A percentile compares a stretch with the other conserved stretches of the same genome.
These are phyloP conservation scores for Echria macrotheca DNA, from an alignment of 495 filamentous ascomycete species.

Conservation along the genomic window DNA sequence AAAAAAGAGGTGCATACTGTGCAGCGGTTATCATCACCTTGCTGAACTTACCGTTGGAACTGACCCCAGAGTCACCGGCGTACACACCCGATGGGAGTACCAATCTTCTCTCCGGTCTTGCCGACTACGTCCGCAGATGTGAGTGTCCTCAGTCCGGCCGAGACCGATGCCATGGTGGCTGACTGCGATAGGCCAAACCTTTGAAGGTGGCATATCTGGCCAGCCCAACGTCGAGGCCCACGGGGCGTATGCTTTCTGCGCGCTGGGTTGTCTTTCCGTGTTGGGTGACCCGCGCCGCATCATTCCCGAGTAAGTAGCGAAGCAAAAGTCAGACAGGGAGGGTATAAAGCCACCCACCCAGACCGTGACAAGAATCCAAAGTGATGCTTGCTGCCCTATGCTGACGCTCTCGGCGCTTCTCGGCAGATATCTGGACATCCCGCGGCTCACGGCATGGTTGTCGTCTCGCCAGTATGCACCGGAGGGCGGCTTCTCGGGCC, in stretches of 20 bases:
- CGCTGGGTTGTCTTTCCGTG: conserved; percentile 77
- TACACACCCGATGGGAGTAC: conserved; percentile 38
- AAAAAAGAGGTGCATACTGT: conserved; percentile 92
- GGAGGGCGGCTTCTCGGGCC: conserved; percentile 84
- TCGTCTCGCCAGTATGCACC: conserved; percentile 84
- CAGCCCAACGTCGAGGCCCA: conserved; percentile 84
- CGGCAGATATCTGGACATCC: conserved; percentile 71
- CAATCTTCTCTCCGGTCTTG: conserved; percentile 59
- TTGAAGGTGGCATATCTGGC: conserved; percentile 84
- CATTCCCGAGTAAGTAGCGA: background rate
- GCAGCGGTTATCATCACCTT: conserved; percentile 76
- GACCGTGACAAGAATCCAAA: background rate
- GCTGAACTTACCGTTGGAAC: conserved; percentile 72
- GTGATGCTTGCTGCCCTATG: background rate
- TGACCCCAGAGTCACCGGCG: conserved; percentile 59
- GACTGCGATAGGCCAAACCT: conserved; percentile 67
- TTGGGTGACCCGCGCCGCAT: conserved; percentile 49
- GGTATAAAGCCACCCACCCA: no score
- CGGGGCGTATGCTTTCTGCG: conserved; percentile 95
- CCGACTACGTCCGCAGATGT: conserved; percentile 79
- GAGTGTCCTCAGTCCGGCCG: conserved; percentile 25
- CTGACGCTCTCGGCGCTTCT: background rate
- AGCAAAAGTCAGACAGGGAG: no score
- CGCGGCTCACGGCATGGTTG: conserved; percentile 75
- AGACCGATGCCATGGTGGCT: background rate